phyloP scores from a whole-genome alignment of 257 asterid species.

The Solanum megistacrolobum region DNA sequence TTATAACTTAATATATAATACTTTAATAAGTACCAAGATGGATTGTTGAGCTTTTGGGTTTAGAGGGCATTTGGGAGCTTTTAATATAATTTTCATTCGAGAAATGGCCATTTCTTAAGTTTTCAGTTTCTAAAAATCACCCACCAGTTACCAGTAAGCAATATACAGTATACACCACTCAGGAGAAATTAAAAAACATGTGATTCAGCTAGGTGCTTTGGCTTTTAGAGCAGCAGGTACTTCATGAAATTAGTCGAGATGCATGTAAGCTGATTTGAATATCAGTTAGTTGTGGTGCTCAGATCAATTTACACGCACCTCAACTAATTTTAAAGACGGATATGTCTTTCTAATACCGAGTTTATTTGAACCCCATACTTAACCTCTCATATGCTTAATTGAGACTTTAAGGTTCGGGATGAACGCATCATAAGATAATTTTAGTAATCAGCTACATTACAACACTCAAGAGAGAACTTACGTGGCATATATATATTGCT shows the following conservation, averaged over 20 bases:
- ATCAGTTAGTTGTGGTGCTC: not conserved
- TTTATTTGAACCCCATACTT: not conserved
- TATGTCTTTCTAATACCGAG: too few relatives aligned
- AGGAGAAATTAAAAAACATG: not conserved
- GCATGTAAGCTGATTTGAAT: not conserved
- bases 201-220: not conserved
- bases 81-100: not conserved
- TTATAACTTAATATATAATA: too few relatives aligned
- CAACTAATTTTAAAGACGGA: not conserved
- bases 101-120: not conserved
- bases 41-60: not conserved
- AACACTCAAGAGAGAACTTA: not conserved
- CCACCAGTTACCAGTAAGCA: not conserved
- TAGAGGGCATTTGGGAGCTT: not conserved
- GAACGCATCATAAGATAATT: not conserved
- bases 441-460: not conserved
- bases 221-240: not conserved
- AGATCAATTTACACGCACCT: not conserved
- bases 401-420: not conserved
- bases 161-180: not conserved
- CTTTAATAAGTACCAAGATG: not conserved
- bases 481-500: not conserved
- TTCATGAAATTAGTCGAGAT: not conserved
- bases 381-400: not conserved
- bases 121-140: not conserved